Conservation (phyloP, 371 early-diverging fungal genomes). For the Mucor sp. region DNA sequence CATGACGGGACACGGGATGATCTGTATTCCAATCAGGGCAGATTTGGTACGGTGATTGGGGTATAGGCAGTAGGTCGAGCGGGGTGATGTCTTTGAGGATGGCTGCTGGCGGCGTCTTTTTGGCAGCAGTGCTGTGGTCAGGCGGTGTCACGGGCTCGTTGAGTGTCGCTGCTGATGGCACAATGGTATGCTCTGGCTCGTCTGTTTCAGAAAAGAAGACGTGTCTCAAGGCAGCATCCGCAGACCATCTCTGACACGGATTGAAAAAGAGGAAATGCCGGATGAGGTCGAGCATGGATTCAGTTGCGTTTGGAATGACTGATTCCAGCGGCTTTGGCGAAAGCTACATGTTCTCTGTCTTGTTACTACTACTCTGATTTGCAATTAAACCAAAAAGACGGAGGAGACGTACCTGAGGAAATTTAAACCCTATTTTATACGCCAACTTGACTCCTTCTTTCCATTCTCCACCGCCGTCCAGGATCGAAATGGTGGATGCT, state of each 20-base stretch:
- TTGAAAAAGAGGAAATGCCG: slow-evolving; percentile 88
- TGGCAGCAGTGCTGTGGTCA: slow-evolving; percentile 5
- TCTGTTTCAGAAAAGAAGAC: slow-evolving; percentile 61
- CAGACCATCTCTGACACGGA: slow-evolving; percentile 81
- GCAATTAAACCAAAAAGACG: no score
- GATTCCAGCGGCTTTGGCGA: slow-evolving; percentile 58
- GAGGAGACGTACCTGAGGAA: slow-evolving; percentile 53
- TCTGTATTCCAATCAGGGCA: slow-evolving; percentile 30
- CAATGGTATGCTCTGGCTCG: slow-evolving; percentile 14
- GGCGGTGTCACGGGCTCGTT: slow-evolving; percentile 22
- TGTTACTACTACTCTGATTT: no score
- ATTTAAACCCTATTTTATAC: slow-evolving; percentile 64
- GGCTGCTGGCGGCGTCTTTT: background rate
- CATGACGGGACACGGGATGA: slow-evolving; percentile 4
- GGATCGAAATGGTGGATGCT: slow-evolving; percentile 13
- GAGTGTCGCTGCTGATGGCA: background rate
- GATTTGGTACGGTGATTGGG: slow-evolving; percentile 19
- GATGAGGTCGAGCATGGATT: slow-evolving; percentile 72
- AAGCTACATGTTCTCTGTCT: slow-evolving; percentile 34
- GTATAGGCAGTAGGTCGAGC: slow-evolving; percentile 16
- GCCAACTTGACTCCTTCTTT: slow-evolving; percentile 70
- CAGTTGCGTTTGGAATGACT: slow-evolving; percentile 65
- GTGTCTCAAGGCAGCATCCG: slow-evolving; percentile 66
- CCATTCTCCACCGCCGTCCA: slow-evolving; percentile 68
- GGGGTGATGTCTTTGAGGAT: slow-evolving; percentile 15